Evolutionary conservation across 2,329 filamentous ascomycete species (phyloP).

Genomic region (Pleurostoma richardsiae): DNA sequence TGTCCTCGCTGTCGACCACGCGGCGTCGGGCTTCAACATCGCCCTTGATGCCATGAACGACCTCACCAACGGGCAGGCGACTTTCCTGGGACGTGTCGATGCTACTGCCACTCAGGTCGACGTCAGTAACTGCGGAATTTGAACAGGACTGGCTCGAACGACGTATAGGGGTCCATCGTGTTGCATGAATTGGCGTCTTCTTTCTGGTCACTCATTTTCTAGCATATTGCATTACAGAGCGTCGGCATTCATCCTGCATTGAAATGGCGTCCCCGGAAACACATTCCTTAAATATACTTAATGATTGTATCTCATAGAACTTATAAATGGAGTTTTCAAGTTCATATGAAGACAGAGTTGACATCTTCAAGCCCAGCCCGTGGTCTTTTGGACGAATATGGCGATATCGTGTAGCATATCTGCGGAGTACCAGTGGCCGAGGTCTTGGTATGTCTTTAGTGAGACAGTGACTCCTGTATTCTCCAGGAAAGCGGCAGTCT

Average conservation of each 20-base stretch:
- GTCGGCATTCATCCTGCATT: too few relatives aligned
- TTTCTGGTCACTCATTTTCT: too few relatives aligned
- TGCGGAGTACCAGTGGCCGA: slow-evolving; percentile 40
- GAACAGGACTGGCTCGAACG: too few relatives aligned
- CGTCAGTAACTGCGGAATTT: slow-evolving; percentile 30
- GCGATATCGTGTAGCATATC: slow-evolving; percentile 33
- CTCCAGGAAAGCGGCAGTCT: too few relatives aligned
- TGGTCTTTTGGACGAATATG: slow-evolving; percentile 17
- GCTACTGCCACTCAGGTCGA: slow-evolving; percentile 40
- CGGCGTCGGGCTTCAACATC: slow-evolving; percentile 48
- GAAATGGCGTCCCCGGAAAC: too few relatives aligned
- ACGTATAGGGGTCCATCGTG: too few relatives aligned
- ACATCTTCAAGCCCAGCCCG: background rate
- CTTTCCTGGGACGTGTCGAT: slow-evolving; percentile 45
- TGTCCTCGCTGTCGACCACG: slow-evolving; percentile 51
- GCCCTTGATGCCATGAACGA: slow-evolving; percentile 49
- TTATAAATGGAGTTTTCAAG: too few relatives aligned
- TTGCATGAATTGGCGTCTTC: too few relatives aligned
- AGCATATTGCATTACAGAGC: too few relatives aligned
- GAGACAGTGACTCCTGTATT: too few relatives aligned
- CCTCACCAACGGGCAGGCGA: slow-evolving; percentile 47
- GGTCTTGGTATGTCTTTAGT: slow-evolving; percentile 28
- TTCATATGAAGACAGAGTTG: background rate
- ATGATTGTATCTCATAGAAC: too few relatives aligned
- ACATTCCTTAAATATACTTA: too few relatives aligned